These are phyloP conservation scores for Tetramitus jugosus DNA, from an alignment of 208 protist species.

Conservation along the genomic window DNA sequence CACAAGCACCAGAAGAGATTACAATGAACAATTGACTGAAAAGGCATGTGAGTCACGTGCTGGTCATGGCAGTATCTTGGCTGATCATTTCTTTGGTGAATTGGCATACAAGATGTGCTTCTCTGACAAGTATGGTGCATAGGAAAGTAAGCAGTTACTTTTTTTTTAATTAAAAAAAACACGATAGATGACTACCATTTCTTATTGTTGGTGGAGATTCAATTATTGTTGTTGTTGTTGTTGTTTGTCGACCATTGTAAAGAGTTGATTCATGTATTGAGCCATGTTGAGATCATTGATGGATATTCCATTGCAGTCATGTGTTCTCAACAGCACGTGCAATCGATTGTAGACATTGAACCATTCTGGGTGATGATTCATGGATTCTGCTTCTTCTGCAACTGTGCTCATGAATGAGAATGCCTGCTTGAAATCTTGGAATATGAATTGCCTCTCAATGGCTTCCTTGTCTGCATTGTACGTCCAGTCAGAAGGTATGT, in stretches of 20 bases:
- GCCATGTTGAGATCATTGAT: constrained; percentile 44
- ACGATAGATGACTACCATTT: too few relatives aligned
- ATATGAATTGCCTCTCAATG: constrained; percentile 53
- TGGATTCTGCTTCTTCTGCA: constrained; percentile 61
- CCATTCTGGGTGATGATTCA: constrained; percentile 87
- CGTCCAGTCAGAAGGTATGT: too few relatives aligned
- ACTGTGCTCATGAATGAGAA: constrained; percentile 75
- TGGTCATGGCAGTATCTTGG: not conserved
- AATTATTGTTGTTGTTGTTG: too few relatives aligned
- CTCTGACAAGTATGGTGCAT: not conserved
- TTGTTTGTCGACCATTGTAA: too few relatives aligned
- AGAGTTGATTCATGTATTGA: constrained; percentile 16
- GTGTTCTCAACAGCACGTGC: constrained; percentile 77
- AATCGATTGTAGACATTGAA: constrained; percentile 87
- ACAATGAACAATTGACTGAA: not conserved
- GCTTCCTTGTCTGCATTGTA: constrained; percentile 35
- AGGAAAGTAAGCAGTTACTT: too few relatives aligned
- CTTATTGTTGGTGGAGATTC: too few relatives aligned
- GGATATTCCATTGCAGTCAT: constrained; percentile 71
- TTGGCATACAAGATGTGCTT: not conserved
- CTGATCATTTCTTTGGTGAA: not conserved
- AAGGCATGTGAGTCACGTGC: not conserved
- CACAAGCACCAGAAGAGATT: not conserved
- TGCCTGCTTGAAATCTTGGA: constrained; percentile 72
- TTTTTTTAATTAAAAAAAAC: not conserved